Base-by-base conservation (phyloP, 768 basidiomycete genomes). In the Leccinum truebloodii region DNA sequence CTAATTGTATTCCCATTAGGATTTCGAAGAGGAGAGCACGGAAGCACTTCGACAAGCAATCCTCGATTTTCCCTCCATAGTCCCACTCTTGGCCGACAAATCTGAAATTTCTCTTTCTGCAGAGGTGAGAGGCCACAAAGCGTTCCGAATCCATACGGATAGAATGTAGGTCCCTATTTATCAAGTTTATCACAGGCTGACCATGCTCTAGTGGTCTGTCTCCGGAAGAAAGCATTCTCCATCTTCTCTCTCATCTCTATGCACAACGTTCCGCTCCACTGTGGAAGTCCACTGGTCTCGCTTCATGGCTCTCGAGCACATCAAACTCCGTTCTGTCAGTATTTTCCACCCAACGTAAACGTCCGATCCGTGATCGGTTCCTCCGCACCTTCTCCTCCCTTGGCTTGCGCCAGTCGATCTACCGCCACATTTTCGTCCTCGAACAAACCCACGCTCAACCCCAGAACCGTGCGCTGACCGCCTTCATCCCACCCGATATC, bases 211-310 rank as follows among this genome's bases (percentile, higher is more conserved):
- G 65, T 79, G 83, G 53, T 72, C 69, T 57, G 41, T 69, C 83
- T 18, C 67, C 76, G 0, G 70, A 76, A 16, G 69, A 82, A 26
- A 73, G 78, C 9, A 81, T 83, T 3, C 75, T 94, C 0, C 89
- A 97, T 64, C 83, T 97, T 8, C 81, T 98, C 4, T 90, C 92
- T 0, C 92, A 95, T 68, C 84, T 98, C 24, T 98, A 98, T 71
- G 91, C 83, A 4, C 85, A 89, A 48, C 88, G 93, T 7, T 90
- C 92, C 0, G 79, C 75, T 9, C 71, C 86, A 0, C 71, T 96
- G 3, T 98, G 95, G 95, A 98, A 95, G 77, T 86, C 88, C 13
- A 77, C 88, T 0, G 67, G 72, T 1, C 78, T 82, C 34, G 68
- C 82, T 1, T 70, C 80, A 0, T 98, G 95, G 95, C 86, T 97